Evolutionary conservation across 192 early-diverging fungal genomes (phyloP), one percentile per base, ranked within the genome.

Genomic region (Backusella westeae): DNA sequence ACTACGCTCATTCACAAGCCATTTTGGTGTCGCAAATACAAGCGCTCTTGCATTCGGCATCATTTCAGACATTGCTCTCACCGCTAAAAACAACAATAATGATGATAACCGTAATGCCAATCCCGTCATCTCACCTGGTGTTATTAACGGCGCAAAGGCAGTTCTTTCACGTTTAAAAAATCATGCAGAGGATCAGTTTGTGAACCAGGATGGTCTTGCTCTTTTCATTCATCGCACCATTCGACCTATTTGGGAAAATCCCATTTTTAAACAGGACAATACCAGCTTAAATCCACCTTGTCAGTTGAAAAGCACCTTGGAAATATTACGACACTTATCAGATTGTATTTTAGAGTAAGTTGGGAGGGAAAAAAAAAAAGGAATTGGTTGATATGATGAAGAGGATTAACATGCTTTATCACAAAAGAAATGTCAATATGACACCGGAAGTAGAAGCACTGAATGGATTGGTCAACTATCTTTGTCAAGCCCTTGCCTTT

Each of bases 221-320:
- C 39, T 71, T 42, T 71, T 71, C 29, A 44, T 71, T 49, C 26
- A 71, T 49, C 70, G 70, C 46, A 44, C 26, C 3, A 71, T 49
- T 32, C 39, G 42, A 1, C 29, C 70, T 34, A 71, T 71, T 8
- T 71, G 70, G 70, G 23, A 23, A 4, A 71, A 32, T 32, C 41
- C 23, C 17, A 6, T 71, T 8, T 29, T 71, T 19, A 49, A 71
- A 32, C 21, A n/a, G 9, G 12, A 26, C 6, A 19, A 29, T 29
- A 71, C 42, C 12, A 71, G 70, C 19, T 10, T 17, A 17, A 39
- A 32, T 8, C 42, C 42, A 32, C 39, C 26, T 23, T 12, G 8
- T n/a, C 39, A 71, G 17, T 9, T 71, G 19, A 3, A 19, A n/a
- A 46, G 46, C 9, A 71, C 44, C 10, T 41, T 46, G 26, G 19